Base-by-base conservation (phyloP, 371 early-diverging fungal genomes). In the Choanephora cucurbitarum region DNA sequence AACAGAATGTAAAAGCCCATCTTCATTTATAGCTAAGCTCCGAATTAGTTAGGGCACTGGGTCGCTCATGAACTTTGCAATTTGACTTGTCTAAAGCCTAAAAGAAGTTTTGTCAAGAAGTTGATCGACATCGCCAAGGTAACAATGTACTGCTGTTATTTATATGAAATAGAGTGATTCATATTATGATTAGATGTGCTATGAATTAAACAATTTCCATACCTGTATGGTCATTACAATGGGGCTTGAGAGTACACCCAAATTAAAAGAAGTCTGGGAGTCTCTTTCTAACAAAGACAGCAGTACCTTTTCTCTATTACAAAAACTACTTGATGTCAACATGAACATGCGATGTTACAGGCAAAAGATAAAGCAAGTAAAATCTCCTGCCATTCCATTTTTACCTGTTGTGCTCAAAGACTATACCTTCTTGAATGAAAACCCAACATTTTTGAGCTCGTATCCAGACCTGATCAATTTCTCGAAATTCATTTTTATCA, bases 401-500 rank as follows among this genome's bases (percentile, higher is more conserved):
- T 66, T 79, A 23, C 79, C 79, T 2, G 56, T 79, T 8, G 65
- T 75, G 2, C 64, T 76, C 37, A 79, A 79, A 49, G 79, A 79
- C 39, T 40, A 72, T 7, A 67, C 70, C 0, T 79, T 79, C 45
- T 65, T 67, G n/a, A 64, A 72, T 37, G 79, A 79, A 40, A 75
- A 74, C 32, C 50, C 71, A 11, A 72, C 67, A 2, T 58, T 37
- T 46, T 44, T 62, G 0, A 31, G 22, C 4, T 23, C 55, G 2
- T 49, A 45, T 21, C 45, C 63, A 13, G 22, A 58, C 8, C 34
- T 73, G 19, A 55, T 73, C 52, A 73, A 73, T 22, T 69, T 73
- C 49, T 44, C 64, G 1, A 73, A 69, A 21, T 69, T 63, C 32
- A 54, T 55, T 6, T 61, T 62, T 0, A 41, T 73, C n/a, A 41